Conservation (phyloP, 768 basidiomycete genomes). For the Amyloporia xantha region DNA sequence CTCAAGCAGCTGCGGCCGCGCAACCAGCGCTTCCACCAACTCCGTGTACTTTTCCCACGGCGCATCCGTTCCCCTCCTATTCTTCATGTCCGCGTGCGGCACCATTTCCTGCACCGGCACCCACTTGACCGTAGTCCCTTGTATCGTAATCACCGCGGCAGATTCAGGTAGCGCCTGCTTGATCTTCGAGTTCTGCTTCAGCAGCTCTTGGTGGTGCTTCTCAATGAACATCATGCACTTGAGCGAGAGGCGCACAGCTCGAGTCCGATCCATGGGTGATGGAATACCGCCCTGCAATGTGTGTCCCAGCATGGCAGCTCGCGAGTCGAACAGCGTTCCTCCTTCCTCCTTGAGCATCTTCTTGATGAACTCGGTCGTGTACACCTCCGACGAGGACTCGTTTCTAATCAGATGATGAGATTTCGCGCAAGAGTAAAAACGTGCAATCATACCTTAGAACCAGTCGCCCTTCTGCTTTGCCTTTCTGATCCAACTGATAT, state of each 20-base stretch:
- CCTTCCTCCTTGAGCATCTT: conserved; percentile 96
- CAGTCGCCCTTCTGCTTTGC: conserved; percentile 88
- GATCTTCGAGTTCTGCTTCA: conserved; percentile 42
- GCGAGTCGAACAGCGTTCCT: conserved; percentile 84
- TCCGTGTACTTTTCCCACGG: conserved; percentile 76
- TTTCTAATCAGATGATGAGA: conserved; percentile 44
- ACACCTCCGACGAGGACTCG: conserved; percentile 81
- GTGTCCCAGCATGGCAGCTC: conserved; percentile 94
- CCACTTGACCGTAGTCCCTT: conserved; percentile 74
- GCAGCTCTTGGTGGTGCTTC: conserved; percentile 57
- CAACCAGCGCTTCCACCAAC: conserved; percentile 70
- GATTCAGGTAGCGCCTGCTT: conserved; percentile 54
- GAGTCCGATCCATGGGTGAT: conserved; percentile 88
- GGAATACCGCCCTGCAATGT: conserved; percentile 95
- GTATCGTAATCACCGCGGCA: conserved; percentile 89
- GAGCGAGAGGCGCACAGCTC: conserved; percentile 83
- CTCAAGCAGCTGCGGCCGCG: conserved; percentile 46
- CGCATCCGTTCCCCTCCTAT: conserved; percentile 66
- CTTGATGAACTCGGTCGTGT: conserved; percentile 86
- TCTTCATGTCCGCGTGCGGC: conserved; percentile 83
- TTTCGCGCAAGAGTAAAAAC: not conserved
- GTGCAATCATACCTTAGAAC: conserved; percentile 72
- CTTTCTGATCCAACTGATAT: conserved; percentile 80
- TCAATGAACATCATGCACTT: conserved; percentile 96
- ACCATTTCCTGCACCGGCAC: conserved; percentile 82